These are phyloP conservation scores for Solioccasus polychromus DNA, from an alignment of 768 basidiomycete genomes.

Conservation along the genomic window DNA sequence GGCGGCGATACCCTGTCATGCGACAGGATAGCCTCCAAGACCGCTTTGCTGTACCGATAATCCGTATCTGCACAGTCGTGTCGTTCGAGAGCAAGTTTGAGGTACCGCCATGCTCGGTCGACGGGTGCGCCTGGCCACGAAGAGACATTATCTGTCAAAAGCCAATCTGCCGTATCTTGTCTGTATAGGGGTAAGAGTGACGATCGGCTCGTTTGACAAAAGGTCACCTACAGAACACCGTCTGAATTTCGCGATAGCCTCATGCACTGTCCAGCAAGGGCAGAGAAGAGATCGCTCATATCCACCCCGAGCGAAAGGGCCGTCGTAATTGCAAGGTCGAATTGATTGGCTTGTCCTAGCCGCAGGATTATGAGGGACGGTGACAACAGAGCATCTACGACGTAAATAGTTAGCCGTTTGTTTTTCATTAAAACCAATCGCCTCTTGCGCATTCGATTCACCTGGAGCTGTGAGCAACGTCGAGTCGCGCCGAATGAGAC, in stretches of 20 bases:
- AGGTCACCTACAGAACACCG: conserved; percentile 48
- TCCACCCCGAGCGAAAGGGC: conserved; percentile 78
- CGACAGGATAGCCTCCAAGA: conserved; percentile 73
- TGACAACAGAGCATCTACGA: conserved; percentile 51
- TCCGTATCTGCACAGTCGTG: conserved; percentile 74
- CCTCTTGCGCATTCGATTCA: conserved; percentile 33
- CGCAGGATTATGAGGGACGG: conserved; percentile 69
- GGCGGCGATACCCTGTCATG: conserved; percentile 57
- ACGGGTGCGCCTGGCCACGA: conserved; percentile 82
- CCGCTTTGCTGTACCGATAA: conserved; percentile 71
- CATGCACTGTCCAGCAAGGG: conserved; percentile 75
- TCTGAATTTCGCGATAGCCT: conserved; percentile 66
- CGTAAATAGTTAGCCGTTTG: conserved; percentile 21
- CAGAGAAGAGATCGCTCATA: conserved; percentile 82
- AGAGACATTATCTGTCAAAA: conserved; percentile 73
- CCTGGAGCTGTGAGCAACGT: conserved; percentile 61
- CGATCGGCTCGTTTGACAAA: neutral
- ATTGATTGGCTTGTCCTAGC: conserved; percentile 74
- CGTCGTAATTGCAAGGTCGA: conserved; percentile 73
- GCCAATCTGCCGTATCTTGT: conserved; percentile 74
- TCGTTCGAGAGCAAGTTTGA: conserved; percentile 74
- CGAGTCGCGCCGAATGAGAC: conserved; percentile 68
- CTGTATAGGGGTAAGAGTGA: conserved; percentile 37
- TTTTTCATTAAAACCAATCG: conserved; percentile 10
- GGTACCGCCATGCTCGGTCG: conserved; percentile 84